Evolutionary conservation across 805 yeast genomes (phyloP).

Genomic region (Metschnikowia chrysomelidarum): DNA sequence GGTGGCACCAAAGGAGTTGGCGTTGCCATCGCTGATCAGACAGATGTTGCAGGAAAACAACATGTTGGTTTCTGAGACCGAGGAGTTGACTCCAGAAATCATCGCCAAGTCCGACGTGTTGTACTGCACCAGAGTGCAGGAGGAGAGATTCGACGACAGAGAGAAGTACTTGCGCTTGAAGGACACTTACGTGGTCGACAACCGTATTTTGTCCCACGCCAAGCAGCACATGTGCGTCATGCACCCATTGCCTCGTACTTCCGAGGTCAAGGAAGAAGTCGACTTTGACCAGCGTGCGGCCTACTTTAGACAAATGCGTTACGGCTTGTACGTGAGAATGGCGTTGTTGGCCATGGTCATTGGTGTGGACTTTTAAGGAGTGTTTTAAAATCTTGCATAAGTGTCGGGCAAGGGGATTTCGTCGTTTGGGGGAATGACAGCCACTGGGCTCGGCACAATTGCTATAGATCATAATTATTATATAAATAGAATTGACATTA

Average conservation of each 20-base stretch:
- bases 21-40: conserved; percentile 73
- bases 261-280: conserved; percentile 96
- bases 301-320: conserved; percentile 98
- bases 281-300: conserved; percentile 99
- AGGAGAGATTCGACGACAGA: conserved; percentile 82
- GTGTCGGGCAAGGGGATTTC: not conserved
- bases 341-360: conserved; percentile 97
- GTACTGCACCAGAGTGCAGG: conserved; percentile 97
- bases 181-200: conserved; percentile 90
- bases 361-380: conserved; percentile 74
- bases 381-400: not conserved
- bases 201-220: conserved; percentile 85
- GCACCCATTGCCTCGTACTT: conserved; percentile 98
- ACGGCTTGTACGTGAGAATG: conserved; percentile 98
- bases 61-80: conserved; percentile 71
- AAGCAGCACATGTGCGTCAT: conserved; percentile 98
- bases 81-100: conserved; percentile 76
- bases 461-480: too few relatives aligned
- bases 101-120: conserved; percentile 89
- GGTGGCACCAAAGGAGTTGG: conserved; percentile 85
- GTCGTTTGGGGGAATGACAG: conserved; percentile 24
- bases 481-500: not conserved
- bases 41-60: conserved; percentile 63
- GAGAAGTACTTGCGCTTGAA: conserved; percentile 83
- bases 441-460: too few relatives aligned